phyloP scores from a whole-genome alignment of 495 filamentous ascomycete genomes.

The Penicillium bovifimosum region DNA sequence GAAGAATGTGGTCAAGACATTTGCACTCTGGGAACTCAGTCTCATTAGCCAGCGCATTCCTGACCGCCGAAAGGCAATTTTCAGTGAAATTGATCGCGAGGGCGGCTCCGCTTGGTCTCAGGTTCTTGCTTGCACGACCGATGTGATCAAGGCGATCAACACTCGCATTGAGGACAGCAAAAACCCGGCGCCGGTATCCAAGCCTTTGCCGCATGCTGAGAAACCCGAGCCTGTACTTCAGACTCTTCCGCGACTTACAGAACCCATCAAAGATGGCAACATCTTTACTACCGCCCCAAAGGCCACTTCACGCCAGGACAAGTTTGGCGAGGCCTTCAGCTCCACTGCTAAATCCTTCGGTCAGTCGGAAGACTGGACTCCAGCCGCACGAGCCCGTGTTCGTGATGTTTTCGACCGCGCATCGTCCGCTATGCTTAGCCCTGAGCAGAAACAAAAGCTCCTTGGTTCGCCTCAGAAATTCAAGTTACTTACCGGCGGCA shows the following conservation, averaged over 20 bases:
- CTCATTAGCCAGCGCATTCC: slow-evolving; percentile 69
- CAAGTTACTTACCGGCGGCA: slow-evolving; percentile 34
- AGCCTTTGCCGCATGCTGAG: slow-evolving; percentile 23
- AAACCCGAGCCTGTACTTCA: slow-evolving; percentile 35
- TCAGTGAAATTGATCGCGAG: slow-evolving; percentile 80
- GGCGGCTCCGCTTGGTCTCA: slow-evolving; percentile 77
- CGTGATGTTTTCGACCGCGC: slow-evolving; percentile 40
- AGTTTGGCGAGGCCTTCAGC: slow-evolving; percentile 49
- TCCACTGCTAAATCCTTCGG: slow-evolving; percentile 55
- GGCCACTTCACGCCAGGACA: slow-evolving; percentile 41
- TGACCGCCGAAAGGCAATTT: slow-evolving; percentile 73
- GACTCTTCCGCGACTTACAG: slow-evolving; percentile 44
- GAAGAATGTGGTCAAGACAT: slow-evolving; percentile 50
- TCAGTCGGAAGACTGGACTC: slow-evolving; percentile 49
- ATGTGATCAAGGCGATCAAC: slow-evolving; percentile 59
- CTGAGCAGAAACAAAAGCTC: slow-evolving; percentile 39
- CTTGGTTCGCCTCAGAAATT: slow-evolving; percentile 33
- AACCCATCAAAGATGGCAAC: slow-evolving; percentile 52
- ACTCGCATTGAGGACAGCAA: slow-evolving; percentile 56
- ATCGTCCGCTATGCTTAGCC: slow-evolving; percentile 37
- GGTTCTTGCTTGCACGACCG: slow-evolving; percentile 59
- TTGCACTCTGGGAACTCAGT: slow-evolving; percentile 88
- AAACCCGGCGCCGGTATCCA: slow-evolving; percentile 38
- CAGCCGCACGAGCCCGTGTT: slow-evolving; percentile 36
- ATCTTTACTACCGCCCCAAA: slow-evolving; percentile 50